These are phyloP conservation scores for Wickerhamomyces bisporus DNA, from an alignment of 805 yeast genomes.

Conservation along the genomic window DNA sequence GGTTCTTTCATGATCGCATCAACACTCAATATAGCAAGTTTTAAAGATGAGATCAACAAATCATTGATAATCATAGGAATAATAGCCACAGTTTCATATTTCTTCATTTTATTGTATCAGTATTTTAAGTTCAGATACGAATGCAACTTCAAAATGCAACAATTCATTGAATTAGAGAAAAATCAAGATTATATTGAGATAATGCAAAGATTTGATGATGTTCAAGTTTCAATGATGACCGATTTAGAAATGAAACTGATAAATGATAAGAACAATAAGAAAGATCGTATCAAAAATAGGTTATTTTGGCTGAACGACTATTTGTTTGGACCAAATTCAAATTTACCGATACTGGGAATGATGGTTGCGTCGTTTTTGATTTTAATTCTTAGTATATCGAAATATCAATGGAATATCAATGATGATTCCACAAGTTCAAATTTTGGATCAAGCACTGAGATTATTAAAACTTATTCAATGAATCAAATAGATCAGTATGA, in stretches of 20 bases:
- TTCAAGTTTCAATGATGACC: constrained; percentile 2
- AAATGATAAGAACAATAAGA: neutral
- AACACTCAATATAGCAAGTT: neutral
- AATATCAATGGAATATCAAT: neutral
- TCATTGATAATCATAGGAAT: constrained; percentile 1
- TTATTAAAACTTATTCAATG: neutral
- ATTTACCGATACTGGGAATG: neutral
- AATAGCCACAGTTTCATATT: neutral
- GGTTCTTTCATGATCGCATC: neutral
- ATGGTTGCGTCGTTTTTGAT: neutral
- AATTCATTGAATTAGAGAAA: constrained; percentile 4
- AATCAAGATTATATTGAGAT: constrained; percentile 1
- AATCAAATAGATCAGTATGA: neutral
- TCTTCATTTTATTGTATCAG: constrained; percentile 2
- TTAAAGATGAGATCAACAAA: neutral
- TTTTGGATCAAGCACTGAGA: neutral
- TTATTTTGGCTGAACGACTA: constrained; percentile 3
- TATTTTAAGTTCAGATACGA: constrained; percentile 8
- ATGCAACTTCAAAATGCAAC: neutral
- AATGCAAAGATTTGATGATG: constrained; percentile 1
- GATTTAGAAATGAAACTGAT: neutral
- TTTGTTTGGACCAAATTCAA: constrained; percentile 2
- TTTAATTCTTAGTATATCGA: neutral
- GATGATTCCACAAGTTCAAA: neutral
- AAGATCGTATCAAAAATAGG: neutral